A percentile compares a stretch with the other conserved stretches of the same genome.
Evolutionary conservation across 2,329 filamentous ascomycete species (phyloP).

Genomic region (Fusarium bulbicola): DNA sequence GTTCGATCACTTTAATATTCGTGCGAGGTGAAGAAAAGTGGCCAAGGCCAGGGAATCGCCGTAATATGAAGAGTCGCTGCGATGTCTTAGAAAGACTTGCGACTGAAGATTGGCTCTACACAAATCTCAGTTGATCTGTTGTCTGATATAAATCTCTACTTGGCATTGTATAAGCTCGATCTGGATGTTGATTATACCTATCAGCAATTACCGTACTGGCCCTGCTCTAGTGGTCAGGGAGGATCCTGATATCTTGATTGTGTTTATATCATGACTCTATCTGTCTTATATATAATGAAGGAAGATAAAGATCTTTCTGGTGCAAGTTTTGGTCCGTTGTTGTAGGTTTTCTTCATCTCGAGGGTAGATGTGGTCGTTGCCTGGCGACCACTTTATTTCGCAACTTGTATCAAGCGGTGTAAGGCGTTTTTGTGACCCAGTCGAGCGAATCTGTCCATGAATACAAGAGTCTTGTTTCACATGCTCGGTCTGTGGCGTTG

Average conservation of each 20-base stretch:
- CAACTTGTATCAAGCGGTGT: too few relatives aligned
- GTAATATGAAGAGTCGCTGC: too few relatives aligned
- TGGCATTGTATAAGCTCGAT: too few relatives aligned
- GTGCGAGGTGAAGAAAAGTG: too few relatives aligned
- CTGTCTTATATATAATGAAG: neutral
- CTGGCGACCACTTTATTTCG: conserved; percentile 7
- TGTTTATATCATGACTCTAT: neutral
- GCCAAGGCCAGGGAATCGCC: too few relatives aligned
- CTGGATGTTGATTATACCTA: too few relatives aligned
- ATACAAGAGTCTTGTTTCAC: neutral
- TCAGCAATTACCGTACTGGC: too few relatives aligned
- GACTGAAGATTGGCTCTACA: too few relatives aligned
- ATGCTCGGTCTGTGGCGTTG: neutral
- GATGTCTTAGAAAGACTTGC: too few relatives aligned
- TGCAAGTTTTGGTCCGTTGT: neutral
- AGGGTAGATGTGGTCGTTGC: conserved; percentile 23
- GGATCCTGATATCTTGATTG: neutral
- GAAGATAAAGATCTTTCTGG: neutral
- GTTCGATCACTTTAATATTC: too few relatives aligned
- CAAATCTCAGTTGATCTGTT: too few relatives aligned
- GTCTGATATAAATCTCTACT: too few relatives aligned
- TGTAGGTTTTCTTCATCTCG: conserved; percentile 7
- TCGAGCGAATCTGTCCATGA: neutral
- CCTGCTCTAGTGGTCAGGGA: neutral
- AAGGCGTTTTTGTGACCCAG: neutral